Evolutionary conservation across 306 rosid genomes (phyloP).

Genomic region (Glycyrrhiza uralensis): DNA sequence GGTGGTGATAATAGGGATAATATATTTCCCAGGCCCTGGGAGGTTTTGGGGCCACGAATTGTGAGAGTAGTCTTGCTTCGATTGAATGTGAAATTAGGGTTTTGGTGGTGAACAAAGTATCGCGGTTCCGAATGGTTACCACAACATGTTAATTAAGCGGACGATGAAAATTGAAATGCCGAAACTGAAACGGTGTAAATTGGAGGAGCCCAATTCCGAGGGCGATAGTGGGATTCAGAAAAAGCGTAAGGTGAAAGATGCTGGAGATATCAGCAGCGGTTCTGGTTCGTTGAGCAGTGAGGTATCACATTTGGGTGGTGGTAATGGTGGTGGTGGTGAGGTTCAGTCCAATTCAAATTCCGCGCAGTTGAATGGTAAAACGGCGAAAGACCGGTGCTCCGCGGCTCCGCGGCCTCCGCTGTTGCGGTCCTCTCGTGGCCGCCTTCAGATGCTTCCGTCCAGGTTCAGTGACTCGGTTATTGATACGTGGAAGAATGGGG

Average conservation of each 20-base stretch:
- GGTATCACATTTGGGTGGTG: slow-evolving; percentile 50
- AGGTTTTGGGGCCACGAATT: slow-evolving; percentile 23
- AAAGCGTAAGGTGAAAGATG: slow-evolving; percentile 53
- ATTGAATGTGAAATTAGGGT: slow-evolving; percentile 58
- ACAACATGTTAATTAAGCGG: slow-evolving; percentile 66
- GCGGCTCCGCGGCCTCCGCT: slow-evolving; percentile 38
- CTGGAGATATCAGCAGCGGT: slow-evolving; percentile 57
- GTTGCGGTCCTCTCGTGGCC: slow-evolving; percentile 69
- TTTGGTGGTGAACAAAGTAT: slow-evolving; percentile 8
- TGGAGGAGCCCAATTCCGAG: slow-evolving; percentile 52
- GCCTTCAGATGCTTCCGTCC: slow-evolving; percentile 63
- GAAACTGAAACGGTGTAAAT: slow-evolving; percentile 73
- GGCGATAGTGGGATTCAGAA: slow-evolving; percentile 53
- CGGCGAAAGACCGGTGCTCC: slow-evolving; percentile 14
- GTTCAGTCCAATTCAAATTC: slow-evolving; percentile 53
- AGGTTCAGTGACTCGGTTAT: slow-evolving; percentile 66
- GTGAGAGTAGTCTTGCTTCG: slow-evolving; percentile 10
- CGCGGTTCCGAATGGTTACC: slow-evolving; percentile 22
- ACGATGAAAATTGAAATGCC: slow-evolving; percentile 76
- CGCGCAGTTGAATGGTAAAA: slow-evolving; percentile 22
- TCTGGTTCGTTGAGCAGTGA: slow-evolving; percentile 59
- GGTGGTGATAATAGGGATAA: not conserved
- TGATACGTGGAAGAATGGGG: slow-evolving; percentile 43
- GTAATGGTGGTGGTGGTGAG: slow-evolving; percentile 42
- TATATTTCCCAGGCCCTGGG: not conserved